Evolutionary conservation across 345 rosid species (phyloP).

Genomic region (Melaleuca alternifolia): DNA sequence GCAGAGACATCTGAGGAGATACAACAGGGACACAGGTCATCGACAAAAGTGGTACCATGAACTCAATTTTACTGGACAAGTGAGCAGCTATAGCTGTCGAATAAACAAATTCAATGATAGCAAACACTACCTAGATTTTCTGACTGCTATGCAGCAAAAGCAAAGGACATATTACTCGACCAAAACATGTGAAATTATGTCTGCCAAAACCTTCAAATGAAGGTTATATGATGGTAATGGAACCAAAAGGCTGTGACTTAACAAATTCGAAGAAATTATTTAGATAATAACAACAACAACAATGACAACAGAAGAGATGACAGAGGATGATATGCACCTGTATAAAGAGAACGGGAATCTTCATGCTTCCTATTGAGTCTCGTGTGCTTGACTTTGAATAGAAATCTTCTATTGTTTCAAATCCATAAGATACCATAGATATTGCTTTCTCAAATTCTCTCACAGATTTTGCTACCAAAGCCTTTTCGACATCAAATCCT

Average conservation of each 20-base stretch:
- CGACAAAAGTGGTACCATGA: background rate
- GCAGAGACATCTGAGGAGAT: background rate
- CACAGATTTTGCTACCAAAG: constrained; percentile 65
- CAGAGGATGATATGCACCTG: constrained; percentile 39
- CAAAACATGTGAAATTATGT: background rate
- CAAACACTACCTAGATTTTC: background rate
- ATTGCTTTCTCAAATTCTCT: constrained; percentile 86
- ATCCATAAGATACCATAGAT: constrained; percentile 83
- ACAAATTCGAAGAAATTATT: background rate
- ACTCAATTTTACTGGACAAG: background rate
- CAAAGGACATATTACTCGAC: background rate
- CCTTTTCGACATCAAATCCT: constrained; percentile 77
- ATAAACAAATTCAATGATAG: background rate
- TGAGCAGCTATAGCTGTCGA: background rate
- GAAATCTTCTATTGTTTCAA: constrained; percentile 64
- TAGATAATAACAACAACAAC: background rate
- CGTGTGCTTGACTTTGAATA: constrained; percentile 69
- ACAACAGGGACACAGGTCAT: background rate
- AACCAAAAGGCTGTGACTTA: background rate
- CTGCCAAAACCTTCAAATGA: background rate
- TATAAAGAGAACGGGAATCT: constrained; percentile 88
- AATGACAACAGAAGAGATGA: background rate
- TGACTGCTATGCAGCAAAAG: background rate
- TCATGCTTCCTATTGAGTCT: constrained; percentile 53
- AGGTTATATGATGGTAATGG: background rate